These are phyloP conservation scores for Diaporthe aspalathi DNA, from an alignment of 2,329 filamentous ascomycete genomes.

Conservation along the genomic window DNA sequence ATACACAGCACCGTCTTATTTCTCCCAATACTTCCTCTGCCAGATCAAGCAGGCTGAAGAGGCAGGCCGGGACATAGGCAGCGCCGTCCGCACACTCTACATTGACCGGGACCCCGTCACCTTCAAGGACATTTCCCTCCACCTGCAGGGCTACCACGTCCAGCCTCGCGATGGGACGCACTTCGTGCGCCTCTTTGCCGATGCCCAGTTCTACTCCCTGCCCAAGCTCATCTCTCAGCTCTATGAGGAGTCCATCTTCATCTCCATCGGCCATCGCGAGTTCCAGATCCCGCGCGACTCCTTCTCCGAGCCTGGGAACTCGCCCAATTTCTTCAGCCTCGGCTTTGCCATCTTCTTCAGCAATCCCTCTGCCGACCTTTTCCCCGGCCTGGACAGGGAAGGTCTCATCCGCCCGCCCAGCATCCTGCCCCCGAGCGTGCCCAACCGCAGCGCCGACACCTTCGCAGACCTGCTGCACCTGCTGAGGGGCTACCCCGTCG, in stretches of 20 bases:
- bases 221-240: conserved; percentile 91
- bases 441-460: conserved; percentile 82
- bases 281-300: conserved; percentile 92
- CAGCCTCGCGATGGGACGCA: conserved; percentile 83
- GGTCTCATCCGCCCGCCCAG: conserved; percentile 87
- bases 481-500: conserved; percentile 83
- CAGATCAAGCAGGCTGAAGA: conserved; percentile 76
- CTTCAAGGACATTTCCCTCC: conserved; percentile 88
- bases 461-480: conserved; percentile 87
- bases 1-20: conserved; percentile 86
- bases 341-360: conserved; percentile 92
- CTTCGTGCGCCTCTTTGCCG: conserved; percentile 92
- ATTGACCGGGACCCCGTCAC: conserved; percentile 93
- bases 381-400: conserved; percentile 84
- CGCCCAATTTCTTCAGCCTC: conserved; percentile 95
- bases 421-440: conserved; percentile 84
- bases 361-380: conserved; percentile 76
- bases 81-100: conserved; percentile 81
- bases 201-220: conserved; percentile 93
- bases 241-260: conserved; percentile 91
- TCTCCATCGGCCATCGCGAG: conserved; percentile 85
- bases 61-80: conserved; percentile 62
- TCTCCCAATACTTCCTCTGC: conserved; percentile 91
- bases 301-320: conserved; percentile 86
- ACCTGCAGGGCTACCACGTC: conserved; percentile 93